phyloP scores from a whole-genome alignment of 768 basidiomycete species.

The Kwoniella pini region DNA sequence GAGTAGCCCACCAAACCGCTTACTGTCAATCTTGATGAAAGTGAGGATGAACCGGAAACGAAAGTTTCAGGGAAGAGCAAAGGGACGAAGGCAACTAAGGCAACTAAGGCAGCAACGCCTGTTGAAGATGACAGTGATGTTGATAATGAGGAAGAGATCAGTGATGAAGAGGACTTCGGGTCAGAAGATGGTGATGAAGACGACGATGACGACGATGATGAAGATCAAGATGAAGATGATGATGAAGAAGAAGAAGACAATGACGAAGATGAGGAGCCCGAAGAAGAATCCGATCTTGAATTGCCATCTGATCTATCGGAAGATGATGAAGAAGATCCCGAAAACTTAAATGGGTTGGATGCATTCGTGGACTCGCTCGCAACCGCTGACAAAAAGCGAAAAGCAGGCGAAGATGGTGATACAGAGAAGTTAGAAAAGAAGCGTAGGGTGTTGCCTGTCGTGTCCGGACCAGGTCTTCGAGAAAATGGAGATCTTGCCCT shows the following conservation, averaged over 20 bases:
- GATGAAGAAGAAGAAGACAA: constrained; percentile 59
- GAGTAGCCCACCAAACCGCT: constrained; percentile 42
- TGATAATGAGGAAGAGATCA: background rate
- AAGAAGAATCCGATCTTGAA: constrained; percentile 33
- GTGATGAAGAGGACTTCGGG: background rate
- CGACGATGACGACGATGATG: constrained; percentile 32
- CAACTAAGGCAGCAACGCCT: constrained; percentile 30
- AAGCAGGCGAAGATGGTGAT: constrained; percentile 61
- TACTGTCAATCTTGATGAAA: constrained; percentile 57
- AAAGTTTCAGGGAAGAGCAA: constrained; percentile 10
- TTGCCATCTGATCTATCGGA: constrained; percentile 41
- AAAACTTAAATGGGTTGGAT: constrained; percentile 67
- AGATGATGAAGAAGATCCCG: constrained; percentile 44
- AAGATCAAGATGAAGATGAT: constrained; percentile 42
- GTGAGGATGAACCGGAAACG: constrained; percentile 59
- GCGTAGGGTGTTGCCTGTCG: constrained; percentile 68
- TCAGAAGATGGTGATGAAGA: constrained; percentile 34
- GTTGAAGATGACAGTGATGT: constrained; percentile 24
- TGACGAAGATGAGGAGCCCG: constrained; percentile 23
- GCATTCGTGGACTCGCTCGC: constrained; percentile 71
- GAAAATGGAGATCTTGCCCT: constrained; percentile 72
- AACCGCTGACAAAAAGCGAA: constrained; percentile 67
- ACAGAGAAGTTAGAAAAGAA: constrained; percentile 57
- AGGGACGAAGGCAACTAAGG: constrained; percentile 46
- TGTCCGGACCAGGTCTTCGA: constrained; percentile 62